Base-by-base conservation (phyloP, 768 basidiomycete genomes). In the Boletus pseudopeckii region DNA sequence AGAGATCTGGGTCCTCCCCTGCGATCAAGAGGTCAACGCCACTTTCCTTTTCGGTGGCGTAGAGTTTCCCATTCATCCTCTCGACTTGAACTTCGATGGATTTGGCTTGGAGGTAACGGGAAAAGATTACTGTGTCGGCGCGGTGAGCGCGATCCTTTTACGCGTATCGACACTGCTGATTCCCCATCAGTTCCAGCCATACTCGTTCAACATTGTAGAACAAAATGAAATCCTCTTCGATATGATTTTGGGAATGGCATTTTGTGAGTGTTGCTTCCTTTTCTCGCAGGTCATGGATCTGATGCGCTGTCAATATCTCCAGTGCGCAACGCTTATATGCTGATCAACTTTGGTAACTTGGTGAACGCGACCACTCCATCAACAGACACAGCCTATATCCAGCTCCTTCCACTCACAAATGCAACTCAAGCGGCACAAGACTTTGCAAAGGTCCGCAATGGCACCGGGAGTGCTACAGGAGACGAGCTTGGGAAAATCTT, bases 221-320 rank as follows among this genome's bases (percentile, higher is more conserved):
- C 28, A 24, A 0, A 40, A 41, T 8, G 36, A 53, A 1, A 49
- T 59, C 26, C 14, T 52, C 38, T 88, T 76, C 56, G 86, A 88
- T 62, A 77, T 85, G 65, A 78, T 89, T 42, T 73, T 89, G 42
- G 88, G 88, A 51, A 88, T 88, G 84, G 77, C 80, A 9, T 88
- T 88, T 71, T 68, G 85, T 85, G 59, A 62, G 83, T 75, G 7
- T 24, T 48, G 0, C 1, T 14, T 20, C 59, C 59, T 17, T 26
- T 44, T 37, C 40, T 43, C 39, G 36, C 46, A 26, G 20, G 26
- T 37, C 37, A 10, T 34, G 30, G 17, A 26, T 57, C 45, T 53
- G 18, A 49, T 22, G 37, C 13, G 13, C 42, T 30, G 9, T 36
- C 40, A 6, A 36, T 46, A 7, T 7, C 6, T 38, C 22, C 60